phyloP scores from a whole-genome alignment of 805 yeast species.

The Spathaspora hagerdaliae region DNA sequence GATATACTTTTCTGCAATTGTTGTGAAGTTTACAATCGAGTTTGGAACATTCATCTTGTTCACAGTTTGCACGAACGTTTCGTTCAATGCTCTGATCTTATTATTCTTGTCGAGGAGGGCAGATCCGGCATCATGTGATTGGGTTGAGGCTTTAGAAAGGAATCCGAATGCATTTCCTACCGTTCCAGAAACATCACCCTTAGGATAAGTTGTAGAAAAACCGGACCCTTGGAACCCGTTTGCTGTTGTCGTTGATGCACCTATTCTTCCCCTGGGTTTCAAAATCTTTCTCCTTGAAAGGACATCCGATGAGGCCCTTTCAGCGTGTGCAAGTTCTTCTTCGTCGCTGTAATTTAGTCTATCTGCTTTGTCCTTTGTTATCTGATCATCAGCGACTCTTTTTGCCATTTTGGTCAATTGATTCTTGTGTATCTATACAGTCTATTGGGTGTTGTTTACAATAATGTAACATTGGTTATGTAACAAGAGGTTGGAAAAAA shows the following conservation, averaged over 20 bases:
- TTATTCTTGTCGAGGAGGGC: constrained; percentile 31
- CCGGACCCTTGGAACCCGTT: constrained; percentile 4
- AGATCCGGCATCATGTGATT: not conserved
- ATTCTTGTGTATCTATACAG: too few relatives aligned
- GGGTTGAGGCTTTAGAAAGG: not conserved
- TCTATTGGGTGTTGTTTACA: too few relatives aligned
- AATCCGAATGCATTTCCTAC: not conserved
- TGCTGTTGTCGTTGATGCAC: not conserved
- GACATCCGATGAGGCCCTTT: constrained; percentile 55
- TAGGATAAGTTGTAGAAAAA: not conserved
- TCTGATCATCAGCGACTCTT: constrained; percentile 63
- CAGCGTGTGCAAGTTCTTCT: constrained; percentile 27
- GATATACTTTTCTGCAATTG: constrained; percentile 55
- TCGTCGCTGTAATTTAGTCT: constrained; percentile 20
- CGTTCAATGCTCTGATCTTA: constrained; percentile 63
- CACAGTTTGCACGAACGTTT: constrained; percentile 50
- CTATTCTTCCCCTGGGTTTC: constrained; percentile 41
- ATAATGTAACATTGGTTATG: too few relatives aligned
- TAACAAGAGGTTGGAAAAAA: too few relatives aligned
- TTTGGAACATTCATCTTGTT: constrained; percentile 36
- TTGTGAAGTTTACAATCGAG: constrained; percentile 52
- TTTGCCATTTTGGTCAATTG: constrained; percentile 47
- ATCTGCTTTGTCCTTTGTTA: constrained; percentile 46
- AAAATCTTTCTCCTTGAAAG: constrained; percentile 70
- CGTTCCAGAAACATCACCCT: not conserved